Evolutionary conservation across 176 grass and related monocot species (phyloP), one percentile per base, ranked within the genome.

Genomic region (Oryza officinalis): DNA sequence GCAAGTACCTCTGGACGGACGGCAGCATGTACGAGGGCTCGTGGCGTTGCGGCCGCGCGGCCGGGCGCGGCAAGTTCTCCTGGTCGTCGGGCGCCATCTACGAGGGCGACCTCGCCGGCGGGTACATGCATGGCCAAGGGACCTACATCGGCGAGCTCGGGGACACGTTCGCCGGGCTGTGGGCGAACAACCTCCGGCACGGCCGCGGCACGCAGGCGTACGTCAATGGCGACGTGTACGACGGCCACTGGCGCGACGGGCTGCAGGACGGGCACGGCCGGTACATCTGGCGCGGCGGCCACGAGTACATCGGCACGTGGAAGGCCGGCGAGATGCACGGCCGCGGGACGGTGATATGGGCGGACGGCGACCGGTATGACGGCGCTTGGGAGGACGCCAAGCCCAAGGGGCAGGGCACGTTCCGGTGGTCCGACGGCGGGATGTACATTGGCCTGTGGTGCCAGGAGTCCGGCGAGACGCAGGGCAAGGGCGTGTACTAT

Each of bases 11-110:
- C 0, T 94, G 94, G 94, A 91, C 86, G 8, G 94, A 97, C 33
- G 94, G 91, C 26, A 91, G 94, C 87, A 88, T 97, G 94, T 97
- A 97, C 68, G 91, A 94, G 82, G 91, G 91, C 6, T 71, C 86
- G 0, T 97, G 94, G 94, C 81, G 81, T 1, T 65, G 73, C 28
- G 94, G 94, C 1, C 88, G 84, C 33, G 89, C 91, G 1, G 87
- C 83, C 4, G 94, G 94, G 0, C 90, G 86, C 13, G 94, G 94
- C 35, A 97, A 93, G 84, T 97, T 93, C 74, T 91, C 88, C 4
- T 93, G 94, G 89, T 82, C 94, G 14, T 93, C 87, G 0, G 94
- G 94, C 20, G 94, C 94, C 32, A 93, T 86, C 43, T 96, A 96
- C 81, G 94, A 96, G 79, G 94, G 94, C 17, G 94, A 61, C 57